Conservation (phyloP, 345 rosid genomes). For the Dipteronia dyeriana region DNA sequence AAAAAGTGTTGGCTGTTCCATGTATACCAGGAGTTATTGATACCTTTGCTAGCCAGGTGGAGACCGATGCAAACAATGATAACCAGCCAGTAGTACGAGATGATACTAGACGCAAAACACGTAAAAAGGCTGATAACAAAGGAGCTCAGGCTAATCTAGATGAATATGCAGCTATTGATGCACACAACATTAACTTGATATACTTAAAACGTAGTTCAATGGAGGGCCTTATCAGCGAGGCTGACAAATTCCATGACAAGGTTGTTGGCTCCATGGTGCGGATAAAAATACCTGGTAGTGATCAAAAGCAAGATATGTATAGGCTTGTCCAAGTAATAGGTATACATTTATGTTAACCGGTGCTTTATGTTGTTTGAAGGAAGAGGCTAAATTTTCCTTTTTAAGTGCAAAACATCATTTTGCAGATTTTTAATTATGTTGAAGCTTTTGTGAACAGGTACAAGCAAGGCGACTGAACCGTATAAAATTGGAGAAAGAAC, state of each 20-base stretch:
- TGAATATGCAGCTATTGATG: constrained; percentile 84
- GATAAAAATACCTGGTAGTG: constrained; percentile 60
- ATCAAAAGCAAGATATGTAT: constrained; percentile 68
- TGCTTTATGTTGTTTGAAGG: constrained; percentile 20
- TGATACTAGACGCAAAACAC: constrained; percentile 55
- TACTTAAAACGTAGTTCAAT: constrained; percentile 68
- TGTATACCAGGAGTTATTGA: constrained; percentile 32
- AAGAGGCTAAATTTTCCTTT: constrained; percentile 7
- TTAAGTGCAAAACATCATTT: not conserved
- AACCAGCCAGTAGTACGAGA: constrained; percentile 26
- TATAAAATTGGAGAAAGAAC: constrained; percentile 66
- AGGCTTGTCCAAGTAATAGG: constrained; percentile 93
- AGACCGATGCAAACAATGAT: constrained; percentile 35
- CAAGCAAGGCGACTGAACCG: constrained; percentile 54
- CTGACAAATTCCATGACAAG: constrained; percentile 63
- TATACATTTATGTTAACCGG: constrained; percentile 35
- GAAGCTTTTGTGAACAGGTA: constrained; percentile 49
- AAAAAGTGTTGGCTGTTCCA: constrained; percentile 36
- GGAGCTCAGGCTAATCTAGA: constrained; percentile 40
- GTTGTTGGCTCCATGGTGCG: constrained; percentile 91
- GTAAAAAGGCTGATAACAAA: constrained; percentile 53
- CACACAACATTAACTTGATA: constrained; percentile 74
- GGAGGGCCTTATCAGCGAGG: constrained; percentile 68
- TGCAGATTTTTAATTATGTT: constrained; percentile 14
- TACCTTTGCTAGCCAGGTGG: constrained; percentile 37